A percentile compares a stretch with the other conserved stretches of the same genome.
phyloP scores from a whole-genome alignment of 1,284 basidiomycete species.

The Heliocybe sulcata region DNA sequence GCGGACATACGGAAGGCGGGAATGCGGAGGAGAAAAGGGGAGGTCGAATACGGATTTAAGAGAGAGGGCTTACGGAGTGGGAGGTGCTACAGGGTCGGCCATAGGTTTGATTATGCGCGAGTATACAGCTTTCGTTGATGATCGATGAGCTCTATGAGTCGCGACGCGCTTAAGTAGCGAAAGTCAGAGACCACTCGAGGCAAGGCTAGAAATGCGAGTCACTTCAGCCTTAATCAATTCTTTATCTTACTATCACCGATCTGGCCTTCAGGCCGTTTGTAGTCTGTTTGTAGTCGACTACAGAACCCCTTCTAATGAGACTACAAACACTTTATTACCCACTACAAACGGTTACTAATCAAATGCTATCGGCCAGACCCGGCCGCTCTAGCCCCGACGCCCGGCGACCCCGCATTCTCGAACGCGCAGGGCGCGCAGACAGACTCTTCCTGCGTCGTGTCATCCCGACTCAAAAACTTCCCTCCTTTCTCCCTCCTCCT shows the following conservation, averaged over 20 bases:
- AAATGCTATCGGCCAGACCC: neutral
- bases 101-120: neutral
- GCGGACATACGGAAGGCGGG: neutral
- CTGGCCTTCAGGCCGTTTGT: no score
- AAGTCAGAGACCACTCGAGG: neutral
- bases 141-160: neutral
- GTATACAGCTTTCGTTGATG: neutral
- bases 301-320: neutral
- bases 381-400: neutral
- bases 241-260: neutral
- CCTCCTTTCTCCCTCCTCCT: slow-evolving; percentile 8
- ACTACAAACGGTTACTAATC: no score
- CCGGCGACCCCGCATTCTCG: neutral
- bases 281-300: neutral
- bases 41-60: neutral
- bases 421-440: neutral
- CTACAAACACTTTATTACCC: neutral
- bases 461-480: slow-evolving; percentile 1
- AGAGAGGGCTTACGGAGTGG: neutral
- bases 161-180: neutral
- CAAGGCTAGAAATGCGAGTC: neutral
- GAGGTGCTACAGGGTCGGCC: neutral
- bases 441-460: neutral
- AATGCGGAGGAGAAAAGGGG: neutral
- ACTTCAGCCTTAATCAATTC: neutral